Percentiles rank a stretch among this genome's conserved stretches.
phyloP scores from a whole-genome alignment of 129 eudicot species.

The Artemisia annua region DNA sequence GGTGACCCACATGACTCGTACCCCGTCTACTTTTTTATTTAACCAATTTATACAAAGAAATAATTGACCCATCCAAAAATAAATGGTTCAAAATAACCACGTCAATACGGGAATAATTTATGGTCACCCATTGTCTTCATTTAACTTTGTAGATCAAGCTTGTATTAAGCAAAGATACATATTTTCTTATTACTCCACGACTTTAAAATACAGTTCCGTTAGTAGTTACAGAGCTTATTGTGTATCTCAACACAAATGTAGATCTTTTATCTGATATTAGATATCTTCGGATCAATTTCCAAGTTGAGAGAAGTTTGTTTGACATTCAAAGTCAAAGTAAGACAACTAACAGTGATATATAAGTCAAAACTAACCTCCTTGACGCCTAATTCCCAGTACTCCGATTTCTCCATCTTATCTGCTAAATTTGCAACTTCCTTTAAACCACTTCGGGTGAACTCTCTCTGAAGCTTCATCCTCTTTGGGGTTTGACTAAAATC shows the following conservation, averaged over 20 bases:
- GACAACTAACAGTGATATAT: not conserved
- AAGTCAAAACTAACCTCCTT: constrained; percentile 63
- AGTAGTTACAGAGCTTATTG: not conserved
- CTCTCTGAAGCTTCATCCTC: constrained; percentile 48
- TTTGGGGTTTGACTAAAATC: constrained; percentile 30
- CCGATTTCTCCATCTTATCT: constrained; percentile 62
- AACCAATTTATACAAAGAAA: no score
- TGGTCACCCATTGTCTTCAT: no score
- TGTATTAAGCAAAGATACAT: no score
- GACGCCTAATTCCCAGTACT: constrained; percentile 74
- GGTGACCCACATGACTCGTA: no score
- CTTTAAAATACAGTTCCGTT: not conserved
- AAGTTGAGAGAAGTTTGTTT: not conserved
- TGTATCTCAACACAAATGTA: not conserved
- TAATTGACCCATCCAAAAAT: no score
- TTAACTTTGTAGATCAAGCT: no score
- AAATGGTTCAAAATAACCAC: no score
- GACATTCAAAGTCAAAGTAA: not conserved
- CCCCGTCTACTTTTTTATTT: no score
- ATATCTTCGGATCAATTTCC: not conserved
- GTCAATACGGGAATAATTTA: no score
- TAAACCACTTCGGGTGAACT: constrained; percentile 44
- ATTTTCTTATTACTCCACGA: not conserved
- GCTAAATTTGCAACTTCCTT: constrained; percentile 56
- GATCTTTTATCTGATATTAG: not conserved